Evolutionary conservation across 305 asterid genomes (phyloP).

Genomic region (Fraxinus nigra): DNA sequence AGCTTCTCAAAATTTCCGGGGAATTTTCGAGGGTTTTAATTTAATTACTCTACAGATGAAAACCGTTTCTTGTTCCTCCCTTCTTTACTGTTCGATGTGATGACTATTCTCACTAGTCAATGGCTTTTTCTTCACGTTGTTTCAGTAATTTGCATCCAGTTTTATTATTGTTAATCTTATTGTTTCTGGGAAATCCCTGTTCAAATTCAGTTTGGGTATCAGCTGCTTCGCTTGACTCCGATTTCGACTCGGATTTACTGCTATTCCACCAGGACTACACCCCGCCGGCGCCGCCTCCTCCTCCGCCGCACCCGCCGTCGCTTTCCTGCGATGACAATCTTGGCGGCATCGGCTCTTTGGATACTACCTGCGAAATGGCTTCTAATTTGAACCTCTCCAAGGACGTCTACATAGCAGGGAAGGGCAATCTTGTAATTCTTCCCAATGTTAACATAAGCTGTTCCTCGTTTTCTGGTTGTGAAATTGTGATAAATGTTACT

Average conservation of each 20-base stretch:
- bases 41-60: slow-evolving; percentile 34
- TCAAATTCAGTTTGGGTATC: slow-evolving; percentile 13
- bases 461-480: slow-evolving; percentile 69
- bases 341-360: slow-evolving; percentile 87
- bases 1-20: slow-evolving; percentile 22
- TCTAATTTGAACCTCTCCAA: slow-evolving; percentile 64
- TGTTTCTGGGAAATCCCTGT: slow-evolving; percentile 42
- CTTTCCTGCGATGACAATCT: slow-evolving; percentile 82
- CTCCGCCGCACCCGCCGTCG: slow-evolving; percentile 98
- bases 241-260: slow-evolving; percentile 45
- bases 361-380: slow-evolving; percentile 77
- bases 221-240: slow-evolving; percentile 30
- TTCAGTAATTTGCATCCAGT: slow-evolving; percentile 17
- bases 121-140: slow-evolving; percentile 33
- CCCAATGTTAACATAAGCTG: slow-evolving; percentile 70
- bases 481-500: slow-evolving; percentile 63
- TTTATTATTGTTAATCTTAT: slow-evolving; percentile 24
- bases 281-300: slow-evolving; percentile 99
- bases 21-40: slow-evolving; percentile 29
- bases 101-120: slow-evolving; percentile 43
- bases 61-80: slow-evolving; percentile 29
- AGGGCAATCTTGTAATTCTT: slow-evolving; percentile 75
- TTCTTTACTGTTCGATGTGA: slow-evolving; percentile 35
- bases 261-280: slow-evolving; percentile 89
- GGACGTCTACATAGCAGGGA: slow-evolving; percentile 80